phyloP scores from a whole-genome alignment of 768 basidiomycete genomes.

The Panaeolus cyanescens region DNA sequence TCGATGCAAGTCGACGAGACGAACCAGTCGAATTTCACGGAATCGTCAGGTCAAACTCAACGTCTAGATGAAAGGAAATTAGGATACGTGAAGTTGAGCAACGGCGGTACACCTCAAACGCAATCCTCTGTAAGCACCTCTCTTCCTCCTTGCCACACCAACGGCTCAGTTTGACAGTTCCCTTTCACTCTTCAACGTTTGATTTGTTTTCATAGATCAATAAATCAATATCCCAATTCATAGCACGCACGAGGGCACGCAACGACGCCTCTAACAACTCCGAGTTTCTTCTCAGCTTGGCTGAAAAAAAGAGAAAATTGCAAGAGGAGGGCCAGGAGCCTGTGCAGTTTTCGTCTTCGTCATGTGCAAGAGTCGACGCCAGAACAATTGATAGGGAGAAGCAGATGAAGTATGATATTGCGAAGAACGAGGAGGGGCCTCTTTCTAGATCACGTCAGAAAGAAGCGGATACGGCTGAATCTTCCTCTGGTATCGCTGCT shows the following conservation, averaged over 20 bases:
- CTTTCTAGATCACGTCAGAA: conserved; percentile 59
- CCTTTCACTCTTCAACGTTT: background rate
- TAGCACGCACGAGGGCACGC: conserved; percentile 68
- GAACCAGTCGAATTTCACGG: conserved; percentile 3
- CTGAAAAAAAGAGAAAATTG: conserved; percentile 53
- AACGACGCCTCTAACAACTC: conserved; percentile 77
- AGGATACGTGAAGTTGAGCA: conserved; percentile 54
- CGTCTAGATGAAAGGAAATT: conserved; percentile 71
- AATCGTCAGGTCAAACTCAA: no score
- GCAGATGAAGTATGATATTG: conserved; percentile 87
- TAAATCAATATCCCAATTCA: conserved; percentile 70
- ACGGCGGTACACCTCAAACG: conserved; percentile 47
- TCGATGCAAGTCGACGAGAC: conserved; percentile 13
- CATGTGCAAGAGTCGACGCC: conserved; percentile 77
- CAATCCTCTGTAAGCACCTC: conserved; percentile 56
- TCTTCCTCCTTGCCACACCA: background rate
- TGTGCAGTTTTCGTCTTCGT: conserved; percentile 28
- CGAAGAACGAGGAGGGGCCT: conserved; percentile 82
- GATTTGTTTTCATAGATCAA: conserved; percentile 52
- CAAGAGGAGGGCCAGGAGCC: conserved; percentile 27
- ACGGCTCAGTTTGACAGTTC: conserved; percentile 13
- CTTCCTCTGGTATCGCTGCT: background rate
- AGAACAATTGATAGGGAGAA: conserved; percentile 69
- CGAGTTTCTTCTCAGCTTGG: conserved; percentile 67
- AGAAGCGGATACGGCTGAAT: background rate